Percentiles rank a stretch among this genome's conserved stretches.
These are phyloP conservation scores for Leishmania amazonensis DNA, from an alignment of 208 protist genomes.

Conservation along the genomic window DNA sequence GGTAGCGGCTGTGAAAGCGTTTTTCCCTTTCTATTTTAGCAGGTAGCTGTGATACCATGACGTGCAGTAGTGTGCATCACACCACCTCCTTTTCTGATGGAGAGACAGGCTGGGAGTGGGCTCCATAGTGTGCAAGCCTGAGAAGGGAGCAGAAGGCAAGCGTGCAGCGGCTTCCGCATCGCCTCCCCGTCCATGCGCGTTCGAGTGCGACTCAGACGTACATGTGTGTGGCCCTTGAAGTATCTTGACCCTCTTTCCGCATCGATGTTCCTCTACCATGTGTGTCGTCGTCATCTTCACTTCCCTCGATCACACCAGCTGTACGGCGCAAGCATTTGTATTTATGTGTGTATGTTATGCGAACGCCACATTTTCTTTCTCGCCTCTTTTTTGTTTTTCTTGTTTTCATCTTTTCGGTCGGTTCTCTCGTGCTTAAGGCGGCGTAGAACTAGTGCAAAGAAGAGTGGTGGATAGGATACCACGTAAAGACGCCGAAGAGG, in stretches of 20 bases:
- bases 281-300: neutral
- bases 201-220: neutral
- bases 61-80: neutral
- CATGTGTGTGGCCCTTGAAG: neutral
- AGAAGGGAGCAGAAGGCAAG: neutral
- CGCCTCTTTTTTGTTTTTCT: neutral
- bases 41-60: neutral
- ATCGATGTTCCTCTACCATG: neutral
- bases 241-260: neutral
- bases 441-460: neutral
- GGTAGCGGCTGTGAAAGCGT: neutral
- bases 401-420: neutral
- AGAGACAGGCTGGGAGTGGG: neutral
- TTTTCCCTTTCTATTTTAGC: neutral
- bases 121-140: neutral
- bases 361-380: neutral
- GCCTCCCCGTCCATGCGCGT: neutral
- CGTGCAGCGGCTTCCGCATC: neutral
- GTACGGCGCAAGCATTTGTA: conserved; percentile 1
- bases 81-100: neutral
- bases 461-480: neutral
- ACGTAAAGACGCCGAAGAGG: neutral
- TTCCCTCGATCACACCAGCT: neutral
- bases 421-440: neutral
- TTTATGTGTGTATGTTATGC: neutral